Conservation (phyloP, 179 eudicot species). For the Spergularia azorica region DNA sequence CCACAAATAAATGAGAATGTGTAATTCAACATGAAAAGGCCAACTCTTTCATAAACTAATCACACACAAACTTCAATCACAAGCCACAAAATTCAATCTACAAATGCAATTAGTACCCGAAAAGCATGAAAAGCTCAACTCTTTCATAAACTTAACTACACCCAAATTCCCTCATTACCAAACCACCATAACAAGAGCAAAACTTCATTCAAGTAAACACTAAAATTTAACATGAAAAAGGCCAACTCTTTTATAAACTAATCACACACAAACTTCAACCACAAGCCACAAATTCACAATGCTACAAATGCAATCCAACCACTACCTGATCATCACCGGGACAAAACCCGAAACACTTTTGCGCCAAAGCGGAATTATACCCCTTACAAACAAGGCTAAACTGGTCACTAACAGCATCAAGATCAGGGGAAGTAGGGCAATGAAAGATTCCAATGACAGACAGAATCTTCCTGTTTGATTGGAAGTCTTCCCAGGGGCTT, state of each 20-base stretch:
- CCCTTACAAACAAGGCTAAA: constrained; percentile 53
- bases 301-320: no score
- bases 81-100: no score
- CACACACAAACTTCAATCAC: no score
- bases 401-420: constrained; percentile 48
- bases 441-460: constrained; percentile 87
- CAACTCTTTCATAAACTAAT: no score
- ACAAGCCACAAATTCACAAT: background rate
- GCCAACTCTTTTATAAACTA: no score
- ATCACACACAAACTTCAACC: no score
- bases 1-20: no score
- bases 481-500: constrained; percentile 94
- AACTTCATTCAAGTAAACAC: background rate
- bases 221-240: no score
- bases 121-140: no score
- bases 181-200: background rate
- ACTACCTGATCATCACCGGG: constrained; percentile 79
- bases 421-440: constrained; percentile 79
- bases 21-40: no score
- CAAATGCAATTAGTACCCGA: no score
- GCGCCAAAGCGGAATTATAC: constrained; percentile 67
- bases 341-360: constrained; percentile 79
- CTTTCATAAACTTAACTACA: no score
- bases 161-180: background rate
- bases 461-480: constrained; percentile 70